Conservation (phyloP, 2,329 filamentous ascomycete genomes). For the Cryphonectria parasitica region DNA sequence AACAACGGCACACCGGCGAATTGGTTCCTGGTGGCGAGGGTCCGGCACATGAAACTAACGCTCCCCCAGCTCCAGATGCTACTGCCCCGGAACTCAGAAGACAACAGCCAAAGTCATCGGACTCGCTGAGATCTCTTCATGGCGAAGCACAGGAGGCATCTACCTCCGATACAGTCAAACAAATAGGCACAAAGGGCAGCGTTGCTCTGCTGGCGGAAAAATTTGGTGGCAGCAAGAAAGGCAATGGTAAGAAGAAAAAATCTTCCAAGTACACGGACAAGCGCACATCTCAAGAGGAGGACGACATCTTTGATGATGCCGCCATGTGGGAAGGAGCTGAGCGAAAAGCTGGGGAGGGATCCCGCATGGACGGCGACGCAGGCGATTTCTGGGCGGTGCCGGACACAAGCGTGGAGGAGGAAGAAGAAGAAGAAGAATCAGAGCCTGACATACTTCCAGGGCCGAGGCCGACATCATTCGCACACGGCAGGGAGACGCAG, state of each 20-base stretch:
- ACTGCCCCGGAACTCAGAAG: not conserved
- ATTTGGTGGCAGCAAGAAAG: conserved; percentile 41
- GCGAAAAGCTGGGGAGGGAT: conserved; percentile 39
- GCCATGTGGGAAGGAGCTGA: conserved; percentile 50
- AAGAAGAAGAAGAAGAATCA: conserved; percentile 12
- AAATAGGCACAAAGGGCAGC: conserved; percentile 33
- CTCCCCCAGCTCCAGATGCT: conserved; percentile 10
- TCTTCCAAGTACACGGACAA: conserved; percentile 46
- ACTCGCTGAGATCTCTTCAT: conserved; percentile 6
- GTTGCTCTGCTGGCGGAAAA: conserved; percentile 43
- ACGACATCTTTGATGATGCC: conserved; percentile 51
- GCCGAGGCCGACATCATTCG: conserved; percentile 22
- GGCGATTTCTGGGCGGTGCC: conserved; percentile 32
- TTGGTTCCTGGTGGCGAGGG: not conserved
- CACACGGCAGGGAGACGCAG: conserved; percentile 25
- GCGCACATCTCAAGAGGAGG: conserved; percentile 42
- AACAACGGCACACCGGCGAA: conserved; percentile 19
- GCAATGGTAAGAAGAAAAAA: conserved; percentile 43
- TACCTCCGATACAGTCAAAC: conserved; percentile 17
- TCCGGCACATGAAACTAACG: conserved; percentile 18
- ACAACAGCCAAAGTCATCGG: conserved; percentile 8
- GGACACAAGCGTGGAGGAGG: conserved; percentile 17
- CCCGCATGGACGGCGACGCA: conserved; percentile 34
- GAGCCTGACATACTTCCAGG: conserved; percentile 27
- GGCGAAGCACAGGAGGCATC: conserved; percentile 14